Conservation (phyloP, 2,329 filamentous ascomycete genomes). For the Epichloe sylvatica region DNA sequence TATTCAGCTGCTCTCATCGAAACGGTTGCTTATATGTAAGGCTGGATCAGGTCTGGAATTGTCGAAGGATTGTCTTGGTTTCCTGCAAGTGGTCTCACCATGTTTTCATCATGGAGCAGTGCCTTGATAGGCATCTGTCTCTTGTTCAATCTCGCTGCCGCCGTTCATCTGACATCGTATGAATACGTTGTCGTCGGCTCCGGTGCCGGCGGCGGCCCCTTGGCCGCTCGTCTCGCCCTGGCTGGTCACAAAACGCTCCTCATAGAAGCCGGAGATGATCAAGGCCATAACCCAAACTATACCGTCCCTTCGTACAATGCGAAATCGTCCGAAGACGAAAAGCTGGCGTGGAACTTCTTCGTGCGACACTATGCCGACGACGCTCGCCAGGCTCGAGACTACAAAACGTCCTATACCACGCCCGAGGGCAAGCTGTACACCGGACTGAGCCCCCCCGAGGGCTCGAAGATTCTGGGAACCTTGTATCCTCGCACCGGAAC, state of each 20-base stretch:
- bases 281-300: slow-evolving; percentile 33
- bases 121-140: background rate
- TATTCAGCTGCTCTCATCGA: too few relatives aligned
- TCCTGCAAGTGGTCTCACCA: background rate
- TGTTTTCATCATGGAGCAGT: background rate
- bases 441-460: slow-evolving; percentile 22
- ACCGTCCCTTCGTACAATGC: slow-evolving; percentile 33
- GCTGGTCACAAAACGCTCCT: slow-evolving; percentile 46
- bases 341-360: slow-evolving; percentile 48
- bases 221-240: slow-evolving; percentile 43
- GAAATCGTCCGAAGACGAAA: slow-evolving; percentile 37
- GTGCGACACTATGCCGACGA: slow-evolving; percentile 47
- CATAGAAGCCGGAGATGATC: slow-evolving; percentile 48
- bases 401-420: slow-evolving; percentile 44
- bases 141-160: slow-evolving; percentile 14
- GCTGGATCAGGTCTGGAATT: too few relatives aligned
- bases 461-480: slow-evolving; percentile 27
- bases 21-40: too few relatives aligned
- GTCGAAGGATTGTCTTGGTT: too few relatives aligned
- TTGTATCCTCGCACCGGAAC: slow-evolving; percentile 33
- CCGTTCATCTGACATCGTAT: slow-evolving; percentile 11
- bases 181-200: slow-evolving; percentile 51
- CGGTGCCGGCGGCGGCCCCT: slow-evolving; percentile 44
- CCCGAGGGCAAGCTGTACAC: slow-evolving; percentile 36
- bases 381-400: slow-evolving; percentile 37